Evolutionary conservation across 371 early-diverging fungal genomes (phyloP), one percentile per base, ranked within the genome.

Genomic region (Apophysomyces elegans): DNA sequence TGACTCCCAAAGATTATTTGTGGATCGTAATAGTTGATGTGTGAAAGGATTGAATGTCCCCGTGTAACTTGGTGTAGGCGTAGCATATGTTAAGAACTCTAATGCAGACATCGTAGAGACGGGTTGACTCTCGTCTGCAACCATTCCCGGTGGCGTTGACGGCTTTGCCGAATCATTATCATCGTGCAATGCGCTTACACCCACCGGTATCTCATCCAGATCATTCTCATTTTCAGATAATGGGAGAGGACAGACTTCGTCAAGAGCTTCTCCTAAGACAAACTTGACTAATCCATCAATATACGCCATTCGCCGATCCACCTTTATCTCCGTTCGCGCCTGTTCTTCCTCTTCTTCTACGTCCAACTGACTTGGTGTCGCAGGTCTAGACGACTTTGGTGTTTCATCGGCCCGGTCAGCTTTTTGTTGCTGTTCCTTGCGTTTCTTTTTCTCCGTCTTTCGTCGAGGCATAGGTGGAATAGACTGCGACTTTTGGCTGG

Each of bases 401-500:
- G 54, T 50, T 50, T 50, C 54, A 21, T 50, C 54, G 2, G 54
- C 21, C 5, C 54, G 54, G 54, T 50, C 58, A 32, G 37, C 18
- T 56, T 57, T 64, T 44, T 69, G 68, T n/a, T 69, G 32, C 32
- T 26, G 38, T 41, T 77, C 78, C 43, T 76, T 77, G 21, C 78
- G 74, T 54, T 78, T 81, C 69, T 81, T 81, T 62, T 81, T 78
- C 35, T 77, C 78, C 44, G 68, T 58, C 62, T 78, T 78, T 26
- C 78, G 76, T 45, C 74, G 78, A 9, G 70, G 57, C 26, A 65
- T 63, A 13, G 63, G 72, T 12, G 65, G 69, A 16, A 66, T 62
- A 26, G 68, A 78, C 32, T 81, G 75, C 32, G 77, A 82, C 37
- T 83, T 82, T 61, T 83, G 81, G 3, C 82, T 80, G 7, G 83